Evolutionary conservation across 2,329 filamentous ascomycete species (phyloP).

Genomic region (Claviceps fusiformis): DNA sequence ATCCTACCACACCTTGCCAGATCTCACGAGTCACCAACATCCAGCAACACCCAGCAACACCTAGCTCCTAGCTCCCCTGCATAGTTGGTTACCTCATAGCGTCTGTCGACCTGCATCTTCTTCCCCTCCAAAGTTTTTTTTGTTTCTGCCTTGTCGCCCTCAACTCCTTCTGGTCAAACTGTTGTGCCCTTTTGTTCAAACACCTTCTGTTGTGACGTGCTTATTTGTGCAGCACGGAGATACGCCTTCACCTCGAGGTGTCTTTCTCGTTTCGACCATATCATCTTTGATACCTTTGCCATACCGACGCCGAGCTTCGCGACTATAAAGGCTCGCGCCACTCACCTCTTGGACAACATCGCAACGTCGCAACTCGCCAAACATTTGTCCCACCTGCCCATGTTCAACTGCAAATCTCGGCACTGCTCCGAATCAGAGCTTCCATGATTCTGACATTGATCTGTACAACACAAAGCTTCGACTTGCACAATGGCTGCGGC

Average conservation of each 20-base stretch:
- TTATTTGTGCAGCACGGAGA: no score
- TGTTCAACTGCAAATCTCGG: neutral
- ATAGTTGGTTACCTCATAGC: neutral
- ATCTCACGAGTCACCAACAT: neutral
- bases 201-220: neutral
- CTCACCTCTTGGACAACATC: no score
- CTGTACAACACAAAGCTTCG: slow-evolving; percentile 28
- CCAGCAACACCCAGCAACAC: neutral
- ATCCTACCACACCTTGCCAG: neutral
- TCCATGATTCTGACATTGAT: slow-evolving; percentile 38
- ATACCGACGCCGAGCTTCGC: neutral
- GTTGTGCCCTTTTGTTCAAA: neutral
- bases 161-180: no score
- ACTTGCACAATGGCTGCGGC: slow-evolving; percentile 41
- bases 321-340: neutral
- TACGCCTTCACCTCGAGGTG: no score
- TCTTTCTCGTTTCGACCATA: neutral
- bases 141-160: neutral
- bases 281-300: no score
- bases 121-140: neutral
- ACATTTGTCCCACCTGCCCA: neutral
- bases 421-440: slow-evolving; percentile 18
- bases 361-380: no score
- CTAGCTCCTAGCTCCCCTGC: neutral
- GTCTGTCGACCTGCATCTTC: neutral